These are phyloP conservation scores for Ophiostoma quercus DNA, from an alignment of 2,329 filamentous ascomycete genomes.

Conservation along the genomic window DNA sequence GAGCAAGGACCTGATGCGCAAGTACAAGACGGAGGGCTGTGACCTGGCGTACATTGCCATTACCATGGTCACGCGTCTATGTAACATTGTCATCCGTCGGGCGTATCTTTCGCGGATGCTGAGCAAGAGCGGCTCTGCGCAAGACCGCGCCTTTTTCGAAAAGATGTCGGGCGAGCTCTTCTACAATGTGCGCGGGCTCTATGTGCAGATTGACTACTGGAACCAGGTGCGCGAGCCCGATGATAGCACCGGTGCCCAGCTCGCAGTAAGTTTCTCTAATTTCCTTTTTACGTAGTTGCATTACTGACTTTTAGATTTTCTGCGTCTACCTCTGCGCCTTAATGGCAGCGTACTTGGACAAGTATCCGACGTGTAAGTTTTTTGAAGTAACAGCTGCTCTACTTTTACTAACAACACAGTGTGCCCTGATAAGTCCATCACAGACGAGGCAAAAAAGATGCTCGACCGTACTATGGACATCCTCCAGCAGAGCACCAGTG, in stretches of 20 bases:
- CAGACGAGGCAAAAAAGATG: conserved; percentile 41
- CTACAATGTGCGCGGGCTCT: conserved; percentile 42
- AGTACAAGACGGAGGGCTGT: conserved; percentile 44
- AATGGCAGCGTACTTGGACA: conserved; percentile 46
- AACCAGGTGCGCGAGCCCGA: conserved; percentile 42
- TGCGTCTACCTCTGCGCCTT: conserved; percentile 49
- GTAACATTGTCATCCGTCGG: conserved; percentile 52
- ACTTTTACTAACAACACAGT: conserved; percentile 31
- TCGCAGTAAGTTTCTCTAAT: conserved; percentile 37
- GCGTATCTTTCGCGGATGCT: conserved; percentile 46
- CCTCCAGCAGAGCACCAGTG: conserved; percentile 43
- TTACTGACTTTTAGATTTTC: conserved; percentile 32
- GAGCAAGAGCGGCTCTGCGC: conserved; percentile 3
- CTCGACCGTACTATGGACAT: conserved; percentile 42
- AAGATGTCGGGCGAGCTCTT: conserved; percentile 44
- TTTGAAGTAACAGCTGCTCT: no score
- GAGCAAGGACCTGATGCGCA: conserved; percentile 39
- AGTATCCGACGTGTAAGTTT: conserved; percentile 35
- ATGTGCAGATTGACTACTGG: conserved; percentile 46
- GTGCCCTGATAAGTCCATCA: conserved; percentile 38
- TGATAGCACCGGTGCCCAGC: conserved; percentile 47
- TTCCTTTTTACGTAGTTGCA: not conserved
- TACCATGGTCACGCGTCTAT: conserved; percentile 51
- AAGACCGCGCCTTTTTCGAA: conserved; percentile 8
- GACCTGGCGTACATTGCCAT: conserved; percentile 52